Evolutionary conservation across 495 filamentous ascomycete genomes (phyloP), one percentile per base, ranked within the genome.

Genomic region (Penicillium paradoxum): DNA sequence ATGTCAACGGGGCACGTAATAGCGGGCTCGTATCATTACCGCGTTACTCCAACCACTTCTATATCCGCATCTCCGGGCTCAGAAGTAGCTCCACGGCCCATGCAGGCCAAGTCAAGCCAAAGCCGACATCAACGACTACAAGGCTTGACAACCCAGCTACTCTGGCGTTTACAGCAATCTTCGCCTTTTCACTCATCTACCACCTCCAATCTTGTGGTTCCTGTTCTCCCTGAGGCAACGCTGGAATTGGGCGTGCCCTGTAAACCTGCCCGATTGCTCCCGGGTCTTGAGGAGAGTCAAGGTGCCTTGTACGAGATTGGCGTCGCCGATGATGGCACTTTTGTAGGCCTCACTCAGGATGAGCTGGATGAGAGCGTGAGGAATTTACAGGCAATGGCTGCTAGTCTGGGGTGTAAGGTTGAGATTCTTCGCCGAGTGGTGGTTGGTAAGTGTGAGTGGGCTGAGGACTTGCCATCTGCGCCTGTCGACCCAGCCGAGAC

Each of bases 251-350:
- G 78, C 11, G 67, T 75, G 1, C 78, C 83, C 15, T 63, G 76
- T 21, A 83, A 82, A 51, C 83, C 83, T 4, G 80, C 74, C 39
- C 84, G 81, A 46, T 70, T 90, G 36, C 72, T 89, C 10, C 86
- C 90, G 4, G 89, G 93, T 1, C 77, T 98, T 3, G 91, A 97
- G 64, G 91, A 95, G 54, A 96, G 90, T 33, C 85, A 87, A 52
- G 93, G 93, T 15, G 95, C 95, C 0, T 66, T 97, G 45, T 98
- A 98, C 53, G 95, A 98, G 70, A 95, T 98, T 63, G 93, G 93
- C 0, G 91, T 98, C 18, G 85, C 91, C 5, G 93, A 98, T 66
- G 91, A 97, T 72, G 93, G 93, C 13, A 89, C 85, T 0, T 86
- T 97, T 54, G 85, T 95, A 37, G 93, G 93, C 1, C 72, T 98